Evolutionary conservation across 2,329 filamentous ascomycete species (phyloP).

Genomic region (Colletotrichum karsti): DNA sequence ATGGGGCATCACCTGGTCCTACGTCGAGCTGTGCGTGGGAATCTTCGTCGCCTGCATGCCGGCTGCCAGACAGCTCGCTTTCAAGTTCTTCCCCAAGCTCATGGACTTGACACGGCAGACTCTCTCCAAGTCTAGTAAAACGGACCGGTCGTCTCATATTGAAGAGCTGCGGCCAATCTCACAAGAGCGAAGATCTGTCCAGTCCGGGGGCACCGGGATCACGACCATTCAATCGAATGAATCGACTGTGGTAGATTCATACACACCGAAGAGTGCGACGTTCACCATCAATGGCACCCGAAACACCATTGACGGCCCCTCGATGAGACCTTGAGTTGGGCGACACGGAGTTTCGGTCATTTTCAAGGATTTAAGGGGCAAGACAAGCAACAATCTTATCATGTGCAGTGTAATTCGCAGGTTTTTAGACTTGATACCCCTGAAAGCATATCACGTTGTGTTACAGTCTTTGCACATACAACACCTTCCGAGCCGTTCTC

Average conservation of each 20-base stretch:
- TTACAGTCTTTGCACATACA: too few relatives aligned
- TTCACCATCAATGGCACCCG: background rate
- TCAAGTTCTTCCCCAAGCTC: background rate
- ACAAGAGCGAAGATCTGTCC: background rate
- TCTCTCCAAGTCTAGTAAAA: background rate
- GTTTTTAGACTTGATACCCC: background rate
- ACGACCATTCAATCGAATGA: background rate
- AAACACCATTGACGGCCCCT: too few relatives aligned
- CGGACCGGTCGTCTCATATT: background rate
- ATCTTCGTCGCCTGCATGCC: background rate
- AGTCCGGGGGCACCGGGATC: background rate
- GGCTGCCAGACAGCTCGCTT: background rate
- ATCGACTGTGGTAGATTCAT: background rate
- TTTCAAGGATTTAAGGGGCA: too few relatives aligned
- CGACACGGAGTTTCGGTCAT: too few relatives aligned
- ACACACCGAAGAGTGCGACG: background rate
- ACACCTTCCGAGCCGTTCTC: too few relatives aligned
- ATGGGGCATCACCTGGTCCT: conserved; percentile 1
- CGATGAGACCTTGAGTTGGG: too few relatives aligned
- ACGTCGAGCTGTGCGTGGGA: background rate
- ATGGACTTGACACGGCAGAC: background rate
- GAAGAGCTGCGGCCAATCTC: background rate
- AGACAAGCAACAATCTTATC: too few relatives aligned
- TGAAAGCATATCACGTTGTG: background rate
- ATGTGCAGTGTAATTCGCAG: background rate